Conservation (phyloP, 2,329 filamentous ascomycete species). For the Colletotrichum salicis region DNA sequence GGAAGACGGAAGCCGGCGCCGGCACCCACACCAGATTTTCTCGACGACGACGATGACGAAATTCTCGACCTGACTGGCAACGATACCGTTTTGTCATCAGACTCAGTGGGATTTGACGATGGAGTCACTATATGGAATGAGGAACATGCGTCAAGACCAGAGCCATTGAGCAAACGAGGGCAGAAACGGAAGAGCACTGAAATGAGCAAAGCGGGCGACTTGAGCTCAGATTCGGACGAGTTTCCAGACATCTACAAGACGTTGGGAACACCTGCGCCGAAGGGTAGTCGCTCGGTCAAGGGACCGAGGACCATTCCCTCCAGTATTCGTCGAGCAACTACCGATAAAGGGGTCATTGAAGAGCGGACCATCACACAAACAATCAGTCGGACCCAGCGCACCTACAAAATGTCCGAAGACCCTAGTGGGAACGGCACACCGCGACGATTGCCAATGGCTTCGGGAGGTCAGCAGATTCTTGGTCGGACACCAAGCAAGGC, state of each 20-base stretch:
- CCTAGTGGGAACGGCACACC: constrained; percentile 19
- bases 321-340: constrained; percentile 17
- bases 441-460: constrained; percentile 9
- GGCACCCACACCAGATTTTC: constrained; percentile 23
- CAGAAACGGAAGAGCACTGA: constrained; percentile 66
- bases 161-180: constrained; percentile 50
- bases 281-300: constrained; percentile 43
- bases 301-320: constrained; percentile 16
- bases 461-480: constrained; percentile 12
- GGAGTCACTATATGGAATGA: constrained; percentile 56
- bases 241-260: constrained; percentile 66
- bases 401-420: constrained; percentile 29
- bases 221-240: constrained; percentile 52
- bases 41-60: constrained; percentile 40
- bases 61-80: constrained; percentile 52
- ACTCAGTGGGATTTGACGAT: constrained; percentile 49
- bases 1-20: constrained; percentile 13
- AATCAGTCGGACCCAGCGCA: constrained; percentile 38
- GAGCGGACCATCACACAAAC: constrained; percentile 39
- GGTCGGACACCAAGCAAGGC: constrained; percentile 40
- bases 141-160: constrained; percentile 51
- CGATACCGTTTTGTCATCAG: constrained; percentile 46
- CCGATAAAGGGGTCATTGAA: constrained; percentile 32
- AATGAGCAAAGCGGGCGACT: constrained; percentile 48
- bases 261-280: constrained; percentile 51